Percentiles rank a stretch among this genome's conserved stretches.
Evolutionary conservation across 768 basidiomycete genomes (phyloP).

Genomic region (Steccherinum ochraceum): DNA sequence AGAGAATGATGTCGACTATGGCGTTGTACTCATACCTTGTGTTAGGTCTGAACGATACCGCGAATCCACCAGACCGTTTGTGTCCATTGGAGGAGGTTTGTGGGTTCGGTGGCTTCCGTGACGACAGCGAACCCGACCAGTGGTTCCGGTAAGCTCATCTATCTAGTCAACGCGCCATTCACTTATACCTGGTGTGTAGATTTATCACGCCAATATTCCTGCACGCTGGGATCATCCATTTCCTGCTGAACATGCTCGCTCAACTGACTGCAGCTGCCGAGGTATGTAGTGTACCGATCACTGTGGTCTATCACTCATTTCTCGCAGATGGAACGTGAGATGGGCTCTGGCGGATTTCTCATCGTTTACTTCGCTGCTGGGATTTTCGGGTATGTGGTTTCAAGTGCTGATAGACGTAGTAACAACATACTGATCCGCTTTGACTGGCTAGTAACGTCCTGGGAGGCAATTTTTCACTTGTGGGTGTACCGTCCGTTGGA

Average conservation of each 20-base stretch:
- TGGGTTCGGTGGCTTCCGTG: constrained; percentile 73
- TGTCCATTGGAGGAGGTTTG: constrained; percentile 83
- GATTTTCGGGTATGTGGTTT: constrained; percentile 86
- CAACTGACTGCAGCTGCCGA: constrained; percentile 77
- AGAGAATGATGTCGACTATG: not conserved
- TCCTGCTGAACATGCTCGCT: constrained; percentile 84
- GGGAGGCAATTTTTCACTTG: constrained; percentile 89
- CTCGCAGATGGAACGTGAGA: constrained; percentile 76
- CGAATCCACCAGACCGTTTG: constrained; percentile 60
- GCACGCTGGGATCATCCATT: constrained; percentile 94
- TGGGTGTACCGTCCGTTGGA: constrained; percentile 84
- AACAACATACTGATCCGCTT: not conserved
- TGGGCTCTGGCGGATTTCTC: constrained; percentile 83
- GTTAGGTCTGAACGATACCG: constrained; percentile 76
- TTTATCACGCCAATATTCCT: constrained; percentile 88
- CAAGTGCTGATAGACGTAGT: constrained; percentile 9
- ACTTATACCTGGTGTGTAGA: no score
- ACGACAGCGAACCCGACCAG: constrained; percentile 41
- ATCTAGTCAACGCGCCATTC: no score
- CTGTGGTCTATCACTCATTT: not conserved
- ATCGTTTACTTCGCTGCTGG: constrained; percentile 87
- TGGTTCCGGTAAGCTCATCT: constrained; percentile 49
- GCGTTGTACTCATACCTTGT: constrained; percentile 8
- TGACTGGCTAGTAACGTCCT: constrained; percentile 57
- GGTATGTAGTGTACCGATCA: constrained; percentile 35